Evolutionary conservation across 2,329 filamentous ascomycete genomes (phyloP), one percentile per base, ranked within the genome.

Genomic region (Fusarium verticillioides): DNA sequence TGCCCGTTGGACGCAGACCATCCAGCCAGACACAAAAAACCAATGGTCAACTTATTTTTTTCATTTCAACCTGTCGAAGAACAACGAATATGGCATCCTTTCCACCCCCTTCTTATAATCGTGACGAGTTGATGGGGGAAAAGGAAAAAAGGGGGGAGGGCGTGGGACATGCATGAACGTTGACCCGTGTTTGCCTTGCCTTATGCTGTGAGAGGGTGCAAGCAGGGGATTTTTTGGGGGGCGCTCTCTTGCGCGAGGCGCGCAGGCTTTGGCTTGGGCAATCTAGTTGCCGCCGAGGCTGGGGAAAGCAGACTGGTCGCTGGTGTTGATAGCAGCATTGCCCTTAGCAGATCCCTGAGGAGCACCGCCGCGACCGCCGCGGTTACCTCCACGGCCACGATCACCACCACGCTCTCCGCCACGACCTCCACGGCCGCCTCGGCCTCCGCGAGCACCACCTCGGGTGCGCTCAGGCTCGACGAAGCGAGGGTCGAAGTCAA

Each of bases 401-500:
- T 77, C 79, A 69, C 71, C 79, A 74, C 87, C 84, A 76, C 85
- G 83, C 70, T 71, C 75, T 78, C 86, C 85, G 68, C 83, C 83
- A 71, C 85, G 80, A 66, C 79, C 80, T 26, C 76, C 77, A 60
- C 78, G 85, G 77, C 87, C 86, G 76, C 76, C 76, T 39, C 86
- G 83, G 68, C 83, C 83, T 74, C 85, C 84, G 73, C 88, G 86
- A 75, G 87, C 85, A 74, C 85, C 85, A 79, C 87, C 85, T 72
- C 87, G 84, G 76, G 82, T 83, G 66, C 90, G 89, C 78, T 91
- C 88, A 67, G 89, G 87, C 86, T 96, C 93, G 78, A 94, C 88
- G 83, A 89, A 94, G 81, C 93, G 90, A 86, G 95, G 91, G 84
- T 97, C 95, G 76, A 98, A 94, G 81, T 97, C 94, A 79, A 98